Percentiles rank a stretch among this genome's conserved stretches.
Conservation (phyloP, 768 basidiomycete genomes). For the Favolaschia claudopus region DNA sequence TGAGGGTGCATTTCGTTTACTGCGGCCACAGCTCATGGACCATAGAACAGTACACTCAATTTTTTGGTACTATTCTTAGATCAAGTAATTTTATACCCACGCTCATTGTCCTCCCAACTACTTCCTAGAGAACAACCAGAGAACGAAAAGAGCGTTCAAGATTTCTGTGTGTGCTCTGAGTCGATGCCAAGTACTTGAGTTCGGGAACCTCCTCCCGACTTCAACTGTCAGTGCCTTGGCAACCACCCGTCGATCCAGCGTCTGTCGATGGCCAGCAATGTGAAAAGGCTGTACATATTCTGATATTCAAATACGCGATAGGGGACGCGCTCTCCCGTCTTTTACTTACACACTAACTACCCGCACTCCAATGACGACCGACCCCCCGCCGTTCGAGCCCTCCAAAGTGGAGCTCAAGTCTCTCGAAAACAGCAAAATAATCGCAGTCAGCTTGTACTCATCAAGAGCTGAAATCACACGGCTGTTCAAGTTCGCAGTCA, state of each 20-base stretch:
- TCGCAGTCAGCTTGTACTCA: conserved; percentile 43
- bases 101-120: conserved; percentile 10
- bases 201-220: too few relatives aligned
- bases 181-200: too few relatives aligned
- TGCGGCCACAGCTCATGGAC: conserved; percentile 1
- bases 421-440: conserved; percentile 40
- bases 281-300: too few relatives aligned
- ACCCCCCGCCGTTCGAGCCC: conserved; percentile 24
- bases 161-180: too few relatives aligned
- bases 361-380: too few relatives aligned
- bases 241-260: too few relatives aligned
- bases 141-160: too few relatives aligned
- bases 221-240: too few relatives aligned
- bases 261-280: too few relatives aligned
- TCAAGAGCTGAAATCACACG: conserved; percentile 48
- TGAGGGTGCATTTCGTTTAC: background rate
- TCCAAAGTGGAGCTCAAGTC: conserved; percentile 33
- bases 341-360: conserved; percentile 3
- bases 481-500: conserved; percentile 36
- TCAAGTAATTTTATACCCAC: conserved; percentile 7
- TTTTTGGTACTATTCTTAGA: background rate
- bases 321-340: background rate
- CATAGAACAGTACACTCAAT: background rate
- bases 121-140: too few relatives aligned
- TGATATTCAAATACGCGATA: too few relatives aligned